These are phyloP conservation scores for Aspergillus carlsbadensis DNA, from an alignment of 495 filamentous ascomycete genomes.

Conservation along the genomic window DNA sequence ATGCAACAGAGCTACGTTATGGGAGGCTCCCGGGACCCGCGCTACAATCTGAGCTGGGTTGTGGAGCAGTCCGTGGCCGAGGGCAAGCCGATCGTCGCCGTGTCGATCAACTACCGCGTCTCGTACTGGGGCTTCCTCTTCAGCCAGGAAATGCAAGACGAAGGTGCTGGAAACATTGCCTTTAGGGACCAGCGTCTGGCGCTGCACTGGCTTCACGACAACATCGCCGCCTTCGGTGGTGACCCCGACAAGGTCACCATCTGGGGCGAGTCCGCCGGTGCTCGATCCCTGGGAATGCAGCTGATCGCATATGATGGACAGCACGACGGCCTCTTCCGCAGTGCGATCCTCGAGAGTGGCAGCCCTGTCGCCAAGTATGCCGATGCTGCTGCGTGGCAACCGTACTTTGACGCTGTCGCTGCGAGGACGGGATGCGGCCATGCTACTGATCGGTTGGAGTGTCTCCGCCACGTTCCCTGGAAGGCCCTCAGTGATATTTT, in stretches of 20 bases:
- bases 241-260: constrained; percentile 49
- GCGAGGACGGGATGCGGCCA: too few species aligned
- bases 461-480: constrained; percentile 34
- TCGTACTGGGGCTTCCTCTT: constrained; percentile 43
- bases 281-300: constrained; percentile 31
- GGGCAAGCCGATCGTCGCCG: constrained; percentile 47
- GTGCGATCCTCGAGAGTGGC: constrained; percentile 51
- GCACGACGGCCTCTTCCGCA: constrained; percentile 52
- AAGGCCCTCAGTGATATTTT: constrained; percentile 31
- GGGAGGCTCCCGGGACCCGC: constrained; percentile 25
- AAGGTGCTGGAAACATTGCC: constrained; percentile 41
- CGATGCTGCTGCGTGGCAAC: constrained; percentile 27
- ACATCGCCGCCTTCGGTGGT: constrained; percentile 41
- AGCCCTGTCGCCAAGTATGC: constrained; percentile 26
- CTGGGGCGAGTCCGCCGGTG: constrained; percentile 60
- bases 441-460: constrained; percentile 24
- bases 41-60: constrained; percentile 38
- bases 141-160: constrained; percentile 23
- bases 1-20: too few species aligned
- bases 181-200: constrained; percentile 53
- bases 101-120: constrained; percentile 51
- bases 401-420: constrained; percentile 34
- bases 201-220: constrained; percentile 52
- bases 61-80: constrained; percentile 45
- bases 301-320: constrained; percentile 42